Evolutionary conservation across 2,329 filamentous ascomycete genomes (phyloP).

Genomic region (Huntiella decipiens): DNA sequence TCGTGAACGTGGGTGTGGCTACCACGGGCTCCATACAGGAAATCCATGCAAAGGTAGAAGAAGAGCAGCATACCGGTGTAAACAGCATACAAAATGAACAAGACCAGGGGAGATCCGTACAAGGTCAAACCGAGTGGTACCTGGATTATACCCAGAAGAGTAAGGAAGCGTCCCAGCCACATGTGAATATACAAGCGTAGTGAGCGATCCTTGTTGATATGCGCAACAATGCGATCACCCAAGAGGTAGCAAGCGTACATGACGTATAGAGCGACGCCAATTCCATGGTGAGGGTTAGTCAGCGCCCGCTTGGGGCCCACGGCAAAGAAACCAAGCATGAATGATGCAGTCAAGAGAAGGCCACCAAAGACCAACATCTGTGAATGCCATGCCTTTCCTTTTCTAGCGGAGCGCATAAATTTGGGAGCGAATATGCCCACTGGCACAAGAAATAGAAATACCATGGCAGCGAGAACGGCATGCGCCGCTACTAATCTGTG

Average conservation of each 20-base stretch:
- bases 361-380: conserved; percentile 55
- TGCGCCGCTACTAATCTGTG: conserved; percentile 52
- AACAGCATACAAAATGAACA: conserved; percentile 73
- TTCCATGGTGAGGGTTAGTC: conserved; percentile 71
- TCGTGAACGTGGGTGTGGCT: conserved; percentile 34
- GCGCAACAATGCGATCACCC: conserved; percentile 44
- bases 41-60: conserved; percentile 64
- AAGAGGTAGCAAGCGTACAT: conserved; percentile 53
- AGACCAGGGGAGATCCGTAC: conserved; percentile 69
- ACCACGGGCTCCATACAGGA: conserved; percentile 32
- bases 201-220: conserved; percentile 29
- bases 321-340: conserved; percentile 59
- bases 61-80: conserved; percentile 57
- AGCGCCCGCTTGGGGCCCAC: conserved; percentile 53
- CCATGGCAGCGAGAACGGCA: conserved; percentile 50
- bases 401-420: conserved; percentile 46
- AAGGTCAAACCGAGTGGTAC: conserved; percentile 76
- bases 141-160: conserved; percentile 68
- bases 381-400: conserved; percentile 49
- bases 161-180: conserved; percentile 64
- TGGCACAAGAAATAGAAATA: conserved; percentile 58
- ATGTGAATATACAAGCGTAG: conserved; percentile 54
- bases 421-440: conserved; percentile 53
- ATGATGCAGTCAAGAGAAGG: conserved; percentile 48
- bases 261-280: conserved; percentile 61